phyloP scores from a whole-genome alignment of 331 rosid genomes.

The Saraca asoca region DNA sequence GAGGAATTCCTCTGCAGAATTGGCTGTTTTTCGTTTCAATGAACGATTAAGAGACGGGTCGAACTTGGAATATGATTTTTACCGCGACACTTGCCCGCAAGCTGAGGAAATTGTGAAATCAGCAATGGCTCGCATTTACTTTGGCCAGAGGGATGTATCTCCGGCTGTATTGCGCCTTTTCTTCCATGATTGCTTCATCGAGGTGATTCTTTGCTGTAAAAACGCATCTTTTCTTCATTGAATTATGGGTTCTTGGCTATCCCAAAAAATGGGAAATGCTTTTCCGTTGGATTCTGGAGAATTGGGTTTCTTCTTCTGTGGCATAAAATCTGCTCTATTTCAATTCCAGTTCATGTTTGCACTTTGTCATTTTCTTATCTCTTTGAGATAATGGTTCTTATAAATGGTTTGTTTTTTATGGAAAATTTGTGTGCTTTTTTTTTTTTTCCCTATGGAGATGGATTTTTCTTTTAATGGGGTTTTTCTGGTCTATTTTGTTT shows the following conservation, averaged over 20 bases:
- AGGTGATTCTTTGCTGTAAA: conserved; percentile 34
- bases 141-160: conserved; percentile 49
- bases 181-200: conserved; percentile 89
- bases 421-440: no score
- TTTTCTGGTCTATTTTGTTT: background rate
- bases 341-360: no score
- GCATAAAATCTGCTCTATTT: no score
- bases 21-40: conserved; percentile 34
- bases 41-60: conserved; percentile 40
- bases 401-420: no score
- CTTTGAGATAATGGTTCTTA: no score
- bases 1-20: conserved; percentile 4
- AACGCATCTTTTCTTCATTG: background rate
- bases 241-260: conserved; percentile 1
- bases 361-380: no score
- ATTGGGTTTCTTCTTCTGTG: no score
- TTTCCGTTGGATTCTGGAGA: background rate
- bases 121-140: conserved; percentile 48
- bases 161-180: conserved; percentile 78
- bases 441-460: no score
- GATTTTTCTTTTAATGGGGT: background rate
- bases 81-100: conserved; percentile 56
- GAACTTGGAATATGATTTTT: conserved; percentile 60
- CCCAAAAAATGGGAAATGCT: background rate
- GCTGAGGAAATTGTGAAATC: conserved; percentile 62